Base-by-base conservation (phyloP, 208 protist genomes). In the Leishmania amazonensis region DNA sequence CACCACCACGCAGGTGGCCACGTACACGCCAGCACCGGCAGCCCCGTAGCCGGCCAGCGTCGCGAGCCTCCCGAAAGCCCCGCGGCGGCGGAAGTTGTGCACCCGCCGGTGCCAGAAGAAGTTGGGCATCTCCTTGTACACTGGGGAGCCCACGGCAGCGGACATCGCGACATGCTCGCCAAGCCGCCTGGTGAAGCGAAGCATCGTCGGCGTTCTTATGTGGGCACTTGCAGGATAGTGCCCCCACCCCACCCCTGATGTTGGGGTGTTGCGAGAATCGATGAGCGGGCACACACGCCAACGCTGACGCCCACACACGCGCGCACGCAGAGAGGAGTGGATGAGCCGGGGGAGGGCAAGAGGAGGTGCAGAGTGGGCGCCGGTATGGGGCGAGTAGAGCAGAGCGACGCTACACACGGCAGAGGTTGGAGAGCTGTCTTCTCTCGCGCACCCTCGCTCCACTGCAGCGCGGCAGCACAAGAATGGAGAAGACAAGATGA, bases 1-100 rank as follows among this genome's bases (percentile, higher is more conserved):
- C 11, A 95, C 64, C 28, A 87, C 77, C 7, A 85, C 38, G 78
- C 88, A 95, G 64, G 88, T 38, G 19, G 64, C 53, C 7, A 88
- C 51, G 81, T 94, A 96, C 13, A 72, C 78, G 9, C 75, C 82
- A 19, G 81, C 73, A 35, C 76, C 47, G 2, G 80, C 71, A 1
- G 79, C 45, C 11, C 75, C 62, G 49, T 79, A 80, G 28, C 81
- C 76, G 8, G 4, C 42, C 13, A 93, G 9, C 5, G 84, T 87
- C 2, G 83, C 28, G n/a, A 83, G 31, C 72, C 87, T 89, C 3
- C 84, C 72, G 4, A 81, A 53, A 2, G 47, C 2, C 2, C 80
- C 60, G 45, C 81, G 75, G 38, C 62, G 35, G 8, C n/a, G 17
- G 40, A 91, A 91, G 45, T 74, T 78, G 45, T 67, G 64, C 54